A percentile compares a stretch with the other conserved stretches of the same genome.
Evolutionary conservation across 2,329 filamentous ascomycete genomes (phyloP).

Genomic region (Knufia fluminis): DNA sequence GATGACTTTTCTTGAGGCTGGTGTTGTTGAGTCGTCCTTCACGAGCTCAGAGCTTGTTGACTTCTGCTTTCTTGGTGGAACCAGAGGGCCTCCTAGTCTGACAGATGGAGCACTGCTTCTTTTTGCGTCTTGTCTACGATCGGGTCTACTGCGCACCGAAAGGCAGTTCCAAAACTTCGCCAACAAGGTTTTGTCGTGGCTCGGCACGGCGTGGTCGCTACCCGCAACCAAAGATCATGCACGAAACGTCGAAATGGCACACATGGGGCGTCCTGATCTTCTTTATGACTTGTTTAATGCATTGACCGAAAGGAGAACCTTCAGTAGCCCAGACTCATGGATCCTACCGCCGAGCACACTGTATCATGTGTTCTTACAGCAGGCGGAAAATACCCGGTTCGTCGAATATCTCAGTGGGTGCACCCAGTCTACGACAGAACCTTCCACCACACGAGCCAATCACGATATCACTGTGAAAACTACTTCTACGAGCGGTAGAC

Average conservation of each 20-base stretch:
- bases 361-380: not conserved
- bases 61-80: slow-evolving; percentile 5
- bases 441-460: not conserved
- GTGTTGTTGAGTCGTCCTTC: slow-evolving; percentile 4
- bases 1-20: slow-evolving; percentile 11
- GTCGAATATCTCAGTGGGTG: not conserved
- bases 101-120: slow-evolving; percentile 10
- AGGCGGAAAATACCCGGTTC: not conserved
- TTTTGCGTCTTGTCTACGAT: not conserved
- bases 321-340: not conserved
- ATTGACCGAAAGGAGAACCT: not conserved
- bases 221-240: slow-evolving; percentile 3
- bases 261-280: not conserved
- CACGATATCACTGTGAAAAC: not conserved
- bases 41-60: not conserved
- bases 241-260: not conserved
- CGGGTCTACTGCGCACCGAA: not conserved
- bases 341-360: not conserved
- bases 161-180: not conserved
- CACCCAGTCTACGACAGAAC: not conserved
- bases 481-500: not conserved
- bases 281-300: slow-evolving; percentile 1
- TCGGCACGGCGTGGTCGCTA: slow-evolving; percentile 6
- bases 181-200: slow-evolving; percentile 4
- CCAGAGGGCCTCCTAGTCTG: slow-evolving; percentile 3